These are phyloP conservation scores for Blepharisma japonicum DNA, from an alignment of 73 alveolate genomes.

Conservation along the genomic window DNA sequence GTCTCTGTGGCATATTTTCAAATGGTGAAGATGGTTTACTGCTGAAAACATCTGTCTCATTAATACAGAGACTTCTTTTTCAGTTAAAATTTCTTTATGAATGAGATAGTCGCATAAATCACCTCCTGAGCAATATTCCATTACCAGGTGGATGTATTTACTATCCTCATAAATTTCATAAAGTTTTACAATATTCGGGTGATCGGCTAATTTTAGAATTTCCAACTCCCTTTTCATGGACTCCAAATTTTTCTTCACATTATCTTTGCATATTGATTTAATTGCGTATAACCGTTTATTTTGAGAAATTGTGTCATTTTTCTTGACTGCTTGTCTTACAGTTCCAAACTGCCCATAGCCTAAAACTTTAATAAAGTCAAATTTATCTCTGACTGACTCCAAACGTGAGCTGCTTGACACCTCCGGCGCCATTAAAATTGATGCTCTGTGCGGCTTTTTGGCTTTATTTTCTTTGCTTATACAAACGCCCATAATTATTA, in stretches of 20 bases:
- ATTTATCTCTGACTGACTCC: conserved; percentile 7
- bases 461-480: too few species aligned
- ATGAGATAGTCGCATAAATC: conserved; percentile 75
- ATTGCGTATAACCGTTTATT: neutral
- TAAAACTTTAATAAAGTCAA: conserved; percentile 24
- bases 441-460: neutral
- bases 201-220: conserved; percentile 41
- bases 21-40: conserved; percentile 75
- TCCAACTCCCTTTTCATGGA: conserved; percentile 8
- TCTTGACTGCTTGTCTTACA: conserved; percentile 25
- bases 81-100: conserved; percentile 72
- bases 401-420: conserved; percentile 12
- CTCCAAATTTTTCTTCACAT: neutral
- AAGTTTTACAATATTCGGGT: conserved; percentile 74
- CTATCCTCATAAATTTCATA: conserved; percentile 69
- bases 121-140: conserved; percentile 81
- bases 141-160: conserved; percentile 13
- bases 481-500: too few species aligned
- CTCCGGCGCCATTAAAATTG: neutral
- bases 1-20: conserved; percentile 69
- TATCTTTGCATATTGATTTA: neutral
- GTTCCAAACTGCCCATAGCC: conserved; percentile 36
- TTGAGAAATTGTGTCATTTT: neutral
- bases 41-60: conserved; percentile 77
- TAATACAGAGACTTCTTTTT: conserved; percentile 64